Conservation (phyloP, 495 filamentous ascomycete genomes). For the Antarctomyces pellizariae region DNA sequence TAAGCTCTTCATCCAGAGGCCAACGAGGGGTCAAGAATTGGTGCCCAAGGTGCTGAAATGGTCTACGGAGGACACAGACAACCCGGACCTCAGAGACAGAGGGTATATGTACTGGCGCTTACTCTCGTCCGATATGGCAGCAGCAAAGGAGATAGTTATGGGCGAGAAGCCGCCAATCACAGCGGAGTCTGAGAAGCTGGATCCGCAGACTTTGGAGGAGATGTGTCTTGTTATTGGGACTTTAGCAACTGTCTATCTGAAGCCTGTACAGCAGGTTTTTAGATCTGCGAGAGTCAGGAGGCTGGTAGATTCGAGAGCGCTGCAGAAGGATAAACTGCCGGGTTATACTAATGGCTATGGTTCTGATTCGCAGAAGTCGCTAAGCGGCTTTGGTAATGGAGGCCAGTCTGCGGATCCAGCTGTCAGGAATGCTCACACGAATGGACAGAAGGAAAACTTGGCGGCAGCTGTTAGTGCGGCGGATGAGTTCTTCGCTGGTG, state of each 20-base stretch:
- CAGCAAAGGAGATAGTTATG: slow-evolving; percentile 80
- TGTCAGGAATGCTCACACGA: slow-evolving; percentile 6
- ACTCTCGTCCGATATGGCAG: slow-evolving; percentile 75
- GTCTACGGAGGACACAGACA: slow-evolving; percentile 97
- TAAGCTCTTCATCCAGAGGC: slow-evolving; percentile 93
- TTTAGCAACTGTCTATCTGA: slow-evolving; percentile 88
- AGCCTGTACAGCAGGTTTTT: slow-evolving; percentile 96
- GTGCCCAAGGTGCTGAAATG: slow-evolving; percentile 94
- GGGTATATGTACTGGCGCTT: slow-evolving; percentile 99
- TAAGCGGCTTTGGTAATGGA: slow-evolving; percentile 26
- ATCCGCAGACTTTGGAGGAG: slow-evolving; percentile 79
- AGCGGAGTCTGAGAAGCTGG: slow-evolving; percentile 84
- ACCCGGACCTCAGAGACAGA: slow-evolving; percentile 83
- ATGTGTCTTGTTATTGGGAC: slow-evolving; percentile 95
- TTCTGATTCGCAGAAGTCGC: slow-evolving; percentile 25
- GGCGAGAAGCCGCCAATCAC: slow-evolving; percentile 93
- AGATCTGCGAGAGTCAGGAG: slow-evolving; percentile 60
- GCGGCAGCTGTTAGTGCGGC: slow-evolving; percentile 56
- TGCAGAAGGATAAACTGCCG: slow-evolving; percentile 44
- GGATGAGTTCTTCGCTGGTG: slow-evolving; percentile 62
- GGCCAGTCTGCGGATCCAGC: slow-evolving; percentile 20
- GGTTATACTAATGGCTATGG: slow-evolving; percentile 20
- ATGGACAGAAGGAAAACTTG: slow-evolving; percentile 21
- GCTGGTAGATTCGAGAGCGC: slow-evolving; percentile 55
- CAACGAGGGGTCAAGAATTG: slow-evolving; percentile 80